Conservation (phyloP, 306 rosid genomes). For the Citrullus mucosospermus region DNA sequence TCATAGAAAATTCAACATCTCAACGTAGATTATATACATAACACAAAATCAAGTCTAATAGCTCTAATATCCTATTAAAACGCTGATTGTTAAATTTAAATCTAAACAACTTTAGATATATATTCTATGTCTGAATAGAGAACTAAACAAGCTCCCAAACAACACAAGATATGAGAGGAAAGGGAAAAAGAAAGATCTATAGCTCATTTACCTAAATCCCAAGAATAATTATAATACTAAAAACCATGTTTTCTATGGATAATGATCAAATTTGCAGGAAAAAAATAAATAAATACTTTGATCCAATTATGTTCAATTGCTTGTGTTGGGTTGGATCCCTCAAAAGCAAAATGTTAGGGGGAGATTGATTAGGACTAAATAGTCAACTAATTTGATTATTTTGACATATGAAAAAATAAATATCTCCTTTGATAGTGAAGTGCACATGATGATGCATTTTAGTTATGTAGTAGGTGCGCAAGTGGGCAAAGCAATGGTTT, state of each 20-base stretch:
- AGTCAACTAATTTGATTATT: not conserved
- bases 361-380: not conserved
- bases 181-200: not conserved
- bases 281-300: not conserved
- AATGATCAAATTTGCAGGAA: not conserved
- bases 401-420: not conserved
- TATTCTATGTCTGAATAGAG: not conserved
- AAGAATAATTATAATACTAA: not conserved
- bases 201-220: not conserved
- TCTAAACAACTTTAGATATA: not conserved
- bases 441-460: constrained; percentile 2
- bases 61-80: too few relatives aligned
- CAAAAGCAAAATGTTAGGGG: not conserved
- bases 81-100: too few relatives aligned
- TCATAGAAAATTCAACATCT: too few relatives aligned
- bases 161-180: not conserved
- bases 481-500: not conserved
- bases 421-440: not conserved
- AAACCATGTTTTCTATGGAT: not conserved
- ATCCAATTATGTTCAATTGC: not conserved
- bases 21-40: too few relatives aligned
- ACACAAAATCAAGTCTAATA: too few relatives aligned
- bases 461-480: constrained; percentile 1
- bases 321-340: not conserved
- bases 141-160: not conserved